These are phyloP conservation scores for Patellaria atrata DNA, from an alignment of 495 filamentous ascomycete genomes.

Conservation along the genomic window DNA sequence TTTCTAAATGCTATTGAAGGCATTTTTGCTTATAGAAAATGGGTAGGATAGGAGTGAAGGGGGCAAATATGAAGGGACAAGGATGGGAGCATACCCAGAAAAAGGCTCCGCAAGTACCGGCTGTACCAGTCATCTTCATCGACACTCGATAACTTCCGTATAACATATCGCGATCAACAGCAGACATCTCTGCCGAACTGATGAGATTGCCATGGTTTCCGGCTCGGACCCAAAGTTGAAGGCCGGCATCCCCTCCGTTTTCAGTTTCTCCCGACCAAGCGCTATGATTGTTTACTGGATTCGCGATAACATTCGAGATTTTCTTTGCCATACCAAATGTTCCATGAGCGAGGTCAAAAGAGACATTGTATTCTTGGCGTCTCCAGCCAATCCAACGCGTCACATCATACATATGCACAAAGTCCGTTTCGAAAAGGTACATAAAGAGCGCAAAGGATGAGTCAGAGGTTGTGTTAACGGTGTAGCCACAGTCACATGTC, in stretches of 20 bases:
- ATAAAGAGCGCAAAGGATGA: slow-evolving; percentile 39
- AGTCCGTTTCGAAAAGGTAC: slow-evolving; percentile 54
- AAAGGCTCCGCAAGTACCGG: slow-evolving; percentile 61
- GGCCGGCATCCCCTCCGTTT: slow-evolving; percentile 37
- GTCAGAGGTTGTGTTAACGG: slow-evolving; percentile 27
- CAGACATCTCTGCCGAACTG: slow-evolving; percentile 44
- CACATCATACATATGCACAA: slow-evolving; percentile 37
- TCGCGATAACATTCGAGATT: slow-evolving; percentile 38
- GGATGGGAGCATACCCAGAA: slow-evolving; percentile 53
- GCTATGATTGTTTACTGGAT: slow-evolving; percentile 30
- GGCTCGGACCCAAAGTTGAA: slow-evolving; percentile 45
- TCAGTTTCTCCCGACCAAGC: slow-evolving; percentile 28
- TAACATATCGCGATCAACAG: slow-evolving; percentile 40
- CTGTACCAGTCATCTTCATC: slow-evolving; percentile 42
- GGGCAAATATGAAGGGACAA: background rate
- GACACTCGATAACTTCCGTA: slow-evolving; percentile 53
- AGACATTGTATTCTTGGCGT: slow-evolving; percentile 49
- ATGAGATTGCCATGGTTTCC: slow-evolving; percentile 36
- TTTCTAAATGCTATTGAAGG: background rate
- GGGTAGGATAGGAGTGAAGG: slow-evolving; percentile 1
- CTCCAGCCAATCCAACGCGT: slow-evolving; percentile 38
- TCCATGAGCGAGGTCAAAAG: slow-evolving; percentile 37
- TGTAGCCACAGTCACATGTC: slow-evolving; percentile 61
- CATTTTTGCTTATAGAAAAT: slow-evolving; percentile 1
- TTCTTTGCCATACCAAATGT: slow-evolving; percentile 49